A percentile compares a stretch with the other conserved stretches of the same genome.
Evolutionary conservation across 352 stramenopile genomes (phyloP).

Genomic region (Phytopythium oedochilum): DNA sequence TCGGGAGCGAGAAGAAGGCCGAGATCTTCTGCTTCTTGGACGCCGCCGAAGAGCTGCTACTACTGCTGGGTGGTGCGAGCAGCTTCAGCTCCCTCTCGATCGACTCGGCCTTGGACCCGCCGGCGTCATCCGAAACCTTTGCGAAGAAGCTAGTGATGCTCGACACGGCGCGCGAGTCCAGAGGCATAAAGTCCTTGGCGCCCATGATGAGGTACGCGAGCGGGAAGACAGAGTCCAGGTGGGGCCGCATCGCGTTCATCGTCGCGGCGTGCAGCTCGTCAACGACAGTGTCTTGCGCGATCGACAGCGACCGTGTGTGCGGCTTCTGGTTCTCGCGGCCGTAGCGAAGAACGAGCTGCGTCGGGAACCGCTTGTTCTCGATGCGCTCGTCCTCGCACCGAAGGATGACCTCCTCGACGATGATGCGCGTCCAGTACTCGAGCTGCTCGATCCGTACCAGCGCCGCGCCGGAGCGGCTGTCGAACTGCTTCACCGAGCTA

Average conservation of each 20-base stretch:
- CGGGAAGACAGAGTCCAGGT: constrained; percentile 54
- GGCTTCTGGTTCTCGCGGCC: constrained; percentile 48
- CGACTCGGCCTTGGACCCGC: constrained; percentile 2
- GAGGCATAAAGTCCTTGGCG: constrained; percentile 64
- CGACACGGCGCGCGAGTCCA: constrained; percentile 27
- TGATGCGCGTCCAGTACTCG: constrained; percentile 69
- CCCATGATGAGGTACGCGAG: constrained; percentile 49
- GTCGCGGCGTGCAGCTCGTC: constrained; percentile 49
- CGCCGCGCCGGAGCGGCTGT: constrained; percentile 44
- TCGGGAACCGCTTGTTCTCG: constrained; percentile 76
- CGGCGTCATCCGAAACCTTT: constrained; percentile 16
- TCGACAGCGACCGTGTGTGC: constrained; percentile 38
- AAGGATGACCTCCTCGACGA: constrained; percentile 71
- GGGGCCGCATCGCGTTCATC: constrained; percentile 44
- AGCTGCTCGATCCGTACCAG: constrained; percentile 50
- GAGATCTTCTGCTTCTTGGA: constrained; percentile 51
- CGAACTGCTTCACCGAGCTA: constrained; percentile 75
- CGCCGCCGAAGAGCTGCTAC: no score
- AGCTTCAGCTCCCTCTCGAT: background rate
- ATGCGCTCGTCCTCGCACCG: constrained; percentile 74
- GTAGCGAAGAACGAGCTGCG: constrained; percentile 50
- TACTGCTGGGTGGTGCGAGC: background rate
- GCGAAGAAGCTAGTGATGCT: constrained; percentile 76
- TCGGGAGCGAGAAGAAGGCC: constrained; percentile 39
- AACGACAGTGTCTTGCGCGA: constrained; percentile 50